Evolutionary conservation across 768 basidiomycete genomes (phyloP).

Genomic region (Collybia sp.): DNA sequence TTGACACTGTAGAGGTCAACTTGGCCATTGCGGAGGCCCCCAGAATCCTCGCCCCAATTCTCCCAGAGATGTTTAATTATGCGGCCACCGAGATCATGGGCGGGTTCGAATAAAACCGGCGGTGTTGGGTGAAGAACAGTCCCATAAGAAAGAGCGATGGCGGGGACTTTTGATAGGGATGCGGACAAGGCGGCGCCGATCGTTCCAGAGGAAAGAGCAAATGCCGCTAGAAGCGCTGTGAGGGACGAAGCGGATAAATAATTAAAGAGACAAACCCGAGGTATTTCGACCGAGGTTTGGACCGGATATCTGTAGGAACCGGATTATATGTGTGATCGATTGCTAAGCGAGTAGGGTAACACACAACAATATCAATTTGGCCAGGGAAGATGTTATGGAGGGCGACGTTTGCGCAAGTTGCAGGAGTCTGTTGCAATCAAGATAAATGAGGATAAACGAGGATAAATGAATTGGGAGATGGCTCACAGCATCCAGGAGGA

Average conservation of each 20-base stretch:
- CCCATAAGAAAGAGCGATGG: conserved; percentile 89
- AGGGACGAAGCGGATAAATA: conserved; percentile 3
- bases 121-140: conserved; percentile 71
- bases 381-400: conserved; percentile 85
- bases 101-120: conserved; percentile 53
- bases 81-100: conserved; percentile 59
- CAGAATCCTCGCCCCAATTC: conserved; percentile 76
- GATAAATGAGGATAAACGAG: conserved; percentile 4
- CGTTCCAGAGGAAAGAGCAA: conserved; percentile 87
- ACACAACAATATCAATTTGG: conserved; percentile 84
- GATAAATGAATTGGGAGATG: neutral
- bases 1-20: conserved; percentile 87
- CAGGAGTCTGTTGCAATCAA: conserved; percentile 59
- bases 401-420: conserved; percentile 88
- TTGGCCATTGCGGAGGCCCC: conserved; percentile 52
- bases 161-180: conserved; percentile 61
- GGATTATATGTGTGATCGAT: neutral
- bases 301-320: conserved; percentile 63
- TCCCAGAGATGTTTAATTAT: conserved; percentile 76
- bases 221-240: conserved; percentile 52
- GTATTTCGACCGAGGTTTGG: conserved; percentile 86
- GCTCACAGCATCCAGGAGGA: conserved; percentile 79
- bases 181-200: conserved; percentile 88
- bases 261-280: conserved; percentile 44
- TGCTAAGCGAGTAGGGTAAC: conserved; percentile 17